Base-by-base conservation (phyloP, 768 basidiomycete species). In the Russula brevipes region DNA sequence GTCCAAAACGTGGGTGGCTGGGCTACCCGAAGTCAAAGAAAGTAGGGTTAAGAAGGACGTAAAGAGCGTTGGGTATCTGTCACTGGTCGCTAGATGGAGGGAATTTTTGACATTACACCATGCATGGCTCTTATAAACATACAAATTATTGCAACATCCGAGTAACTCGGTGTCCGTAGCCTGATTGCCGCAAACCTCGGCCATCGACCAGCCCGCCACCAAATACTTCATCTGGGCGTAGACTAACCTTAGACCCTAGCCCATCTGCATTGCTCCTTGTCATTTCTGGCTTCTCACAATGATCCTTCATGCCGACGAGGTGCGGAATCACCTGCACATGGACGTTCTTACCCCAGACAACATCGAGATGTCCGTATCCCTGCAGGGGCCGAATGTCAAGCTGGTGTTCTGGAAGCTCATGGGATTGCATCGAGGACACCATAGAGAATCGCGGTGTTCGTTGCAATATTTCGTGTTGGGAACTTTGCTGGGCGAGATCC, bases 381-480 rank as follows among this genome's bases (percentile, higher is more conserved):
- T 50, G 63, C 38, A 76, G 68, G 39, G 66, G 35, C 54, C 69
- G 70, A 39, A 67, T 73, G 16, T 57, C 55, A n/a, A 80, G 75
- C 1, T 85, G 86, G 61, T 85, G 84, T 8, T 76, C 72, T 0
- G 91, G 91, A 4, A 93, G 75, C 71, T 88, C 87, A n/a, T 74
- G 72, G 44, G 85, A 93, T 79, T 51, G 83, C 85, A 65, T 93
- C 91, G 24, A 69, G 64, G 63, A 86, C 86, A 7, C 91, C 91
- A 69, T 89, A 92, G 51, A 91, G 75, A 52, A 93, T 76, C 17
- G 91, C 82, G 61, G 92, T 87, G 6, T 86, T 88, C 0, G 88
- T 87, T 57, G 84, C 83, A 70, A 93, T 93, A 72, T 91, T 93
- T 60, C 82, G 81, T 0, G 90, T 93, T 1, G 91, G 91, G 76